Base-by-base conservation (phyloP, 1,284 basidiomycete genomes). In the Abortiporus biennis region DNA sequence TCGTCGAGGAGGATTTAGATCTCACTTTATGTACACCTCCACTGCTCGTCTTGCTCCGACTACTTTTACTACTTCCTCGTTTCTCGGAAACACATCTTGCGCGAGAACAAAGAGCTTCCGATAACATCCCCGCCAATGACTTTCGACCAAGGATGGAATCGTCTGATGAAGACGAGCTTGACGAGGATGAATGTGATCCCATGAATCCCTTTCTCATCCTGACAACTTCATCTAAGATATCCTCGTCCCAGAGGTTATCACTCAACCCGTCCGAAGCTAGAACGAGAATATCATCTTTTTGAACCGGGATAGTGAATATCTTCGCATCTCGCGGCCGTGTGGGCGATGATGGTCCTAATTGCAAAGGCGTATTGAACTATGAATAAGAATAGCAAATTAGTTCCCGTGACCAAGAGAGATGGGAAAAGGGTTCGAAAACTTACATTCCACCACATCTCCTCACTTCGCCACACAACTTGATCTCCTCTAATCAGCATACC, bases 171-270 rank as follows among this genome's bases (percentile, higher is more conserved):
- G 45, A 21, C 36, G 36, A 8, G 6, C 21, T 4, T 3, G 17
- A 23, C 21, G 29, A 21, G 19, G 22, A 15, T 23, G 33, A 17
- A 5, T 36, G 20, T 5, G 23, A 13, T 30, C 17, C 30, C 42
- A 53, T 33, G 54, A 68, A 71, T 20, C 66, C 59, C 38, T 62
- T 63, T 15, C 76, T 69, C 58, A 92, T 88, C 33, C 83, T 71
- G 11, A 76, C 67, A 9, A 97, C 85, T 54, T 92, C 89, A 50
- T 96, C 92, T 11, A 97, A 66, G 20, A 98, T 85, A 49, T 97
- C 94, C 56, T 92, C 86, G 58, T 97, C 93, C 77, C 93, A 97
- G 38, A 97, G 67, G 56, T 98, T 98, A 63, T 98, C 94, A 55
- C 86, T 85, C 38, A 97, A 69, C 1, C 94, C 94, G 58, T 98